Evolutionary conservation across 306 rosid genomes (phyloP).

Genomic region (Prosopis cineraria): DNA sequence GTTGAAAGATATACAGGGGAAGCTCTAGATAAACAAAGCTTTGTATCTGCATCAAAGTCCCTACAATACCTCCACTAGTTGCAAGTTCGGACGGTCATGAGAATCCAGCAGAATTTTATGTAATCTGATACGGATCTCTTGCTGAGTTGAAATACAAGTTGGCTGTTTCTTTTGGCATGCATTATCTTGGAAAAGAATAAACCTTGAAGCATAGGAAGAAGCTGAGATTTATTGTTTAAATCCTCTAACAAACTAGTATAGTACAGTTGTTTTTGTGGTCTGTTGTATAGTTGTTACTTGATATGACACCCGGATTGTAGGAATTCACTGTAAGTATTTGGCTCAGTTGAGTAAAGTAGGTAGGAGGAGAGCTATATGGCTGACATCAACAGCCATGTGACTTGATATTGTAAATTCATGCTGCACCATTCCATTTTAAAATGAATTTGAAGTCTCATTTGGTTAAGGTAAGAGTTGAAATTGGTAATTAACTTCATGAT

Average conservation of each 20-base stretch:
- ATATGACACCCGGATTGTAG: background rate
- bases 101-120: background rate
- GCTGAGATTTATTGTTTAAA: slow-evolving; percentile 7
- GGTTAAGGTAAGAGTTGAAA: too few relatives aligned
- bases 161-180: background rate
- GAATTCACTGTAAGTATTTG: background rate
- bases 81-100: background rate
- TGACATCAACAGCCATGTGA: background rate
- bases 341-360: background rate
- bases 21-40: slow-evolving; percentile 23
- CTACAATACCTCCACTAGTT: background rate
- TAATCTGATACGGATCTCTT: background rate
- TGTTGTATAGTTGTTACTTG: background rate
- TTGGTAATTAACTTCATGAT: too few relatives aligned
- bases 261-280: background rate
- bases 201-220: slow-evolving; percentile 8
- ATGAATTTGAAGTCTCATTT: too few relatives aligned
- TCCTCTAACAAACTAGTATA: background rate
- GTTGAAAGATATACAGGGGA: slow-evolving; percentile 39
- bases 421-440: background rate
- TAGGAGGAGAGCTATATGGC: background rate
- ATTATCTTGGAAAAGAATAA: background rate
- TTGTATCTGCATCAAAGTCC: slow-evolving; percentile 18
- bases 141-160: background rate
- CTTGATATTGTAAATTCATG: background rate